Evolutionary conservation across 495 filamentous ascomycete species (phyloP), one percentile per base, ranked within the genome.

Genomic region (Rostrohypoxylon terebratum): DNA sequence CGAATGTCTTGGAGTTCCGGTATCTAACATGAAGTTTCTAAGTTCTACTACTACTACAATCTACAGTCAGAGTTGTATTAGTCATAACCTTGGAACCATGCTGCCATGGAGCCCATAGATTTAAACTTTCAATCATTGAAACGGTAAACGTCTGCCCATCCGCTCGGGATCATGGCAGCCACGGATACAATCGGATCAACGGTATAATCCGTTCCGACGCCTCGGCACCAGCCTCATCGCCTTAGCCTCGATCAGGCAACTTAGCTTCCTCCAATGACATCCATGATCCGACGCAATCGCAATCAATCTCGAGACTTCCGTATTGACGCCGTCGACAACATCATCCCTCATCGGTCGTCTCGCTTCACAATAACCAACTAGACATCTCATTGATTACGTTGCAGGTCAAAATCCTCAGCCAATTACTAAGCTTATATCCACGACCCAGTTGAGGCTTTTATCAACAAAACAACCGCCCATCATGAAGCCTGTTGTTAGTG

Each of bases 401-500:
- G 5, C 36, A 53, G 18, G 33, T 53, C 16, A 53, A 28, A n/a
- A 0, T 45, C 25, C 10, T 16, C n/a, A n/a, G n/a, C 54, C 16
- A 38, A 64, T 59, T 25, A 45, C 13, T 2, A 44, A 58, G 20
- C 55, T 36, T 6, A 61, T 8, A 44, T 25, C 14, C 6, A 40
- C 31, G 34, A 31, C 40, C 16, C 20, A 25, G 11, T 10, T 38
- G 20, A 38, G 33, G 45, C 45, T 20, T 54, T 40, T 20, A 58
- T 2, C n/a, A 18, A 20, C 23, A 16, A 23, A 38, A 62, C 63
- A 55, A 25, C 60, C 57, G 71, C 66, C 80, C 86, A 91, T 73
- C 73, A 97, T 97, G 93, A 97, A 97, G 90, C 94, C 94, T 61
- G 83, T 97, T 77, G 92, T 97, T 54, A 91, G 92, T 71, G 89